Conservation (phyloP, 768 basidiomycete genomes). For the Panaeolus cyanescens region DNA sequence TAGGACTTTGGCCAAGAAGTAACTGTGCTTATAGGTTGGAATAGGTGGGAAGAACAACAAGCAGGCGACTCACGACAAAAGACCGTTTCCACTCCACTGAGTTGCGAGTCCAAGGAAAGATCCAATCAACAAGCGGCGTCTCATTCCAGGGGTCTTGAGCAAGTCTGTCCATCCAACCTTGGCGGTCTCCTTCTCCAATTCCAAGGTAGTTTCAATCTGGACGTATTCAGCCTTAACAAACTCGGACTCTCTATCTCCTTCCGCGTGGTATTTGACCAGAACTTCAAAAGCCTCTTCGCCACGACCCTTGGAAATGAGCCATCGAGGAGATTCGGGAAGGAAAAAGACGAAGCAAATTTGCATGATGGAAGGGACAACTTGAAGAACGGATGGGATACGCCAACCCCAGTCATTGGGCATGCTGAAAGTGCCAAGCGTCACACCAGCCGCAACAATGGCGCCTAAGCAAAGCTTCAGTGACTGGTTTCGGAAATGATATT, state of each 20-base stretch:
- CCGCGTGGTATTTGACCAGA: constrained; percentile 61
- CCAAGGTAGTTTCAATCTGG: constrained; percentile 57
- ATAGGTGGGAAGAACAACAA: neutral
- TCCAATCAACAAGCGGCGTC: constrained; percentile 49
- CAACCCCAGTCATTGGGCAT: constrained; percentile 64
- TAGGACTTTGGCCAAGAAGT: constrained; percentile 56
- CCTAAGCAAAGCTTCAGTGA: constrained; percentile 29
- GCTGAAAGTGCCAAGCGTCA: constrained; percentile 65
- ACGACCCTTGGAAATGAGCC: constrained; percentile 61
- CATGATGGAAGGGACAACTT: constrained; percentile 51
- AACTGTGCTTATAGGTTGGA: constrained; percentile 28
- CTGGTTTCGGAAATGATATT: neutral
- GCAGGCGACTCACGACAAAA: constrained; percentile 44
- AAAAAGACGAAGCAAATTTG: constrained; percentile 59
- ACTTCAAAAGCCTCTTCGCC: constrained; percentile 46
- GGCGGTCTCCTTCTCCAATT: constrained; percentile 48
- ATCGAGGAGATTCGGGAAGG: constrained; percentile 66
- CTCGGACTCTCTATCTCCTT: constrained; percentile 53
- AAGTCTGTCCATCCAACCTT: constrained; percentile 51
- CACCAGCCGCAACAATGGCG: constrained; percentile 57
- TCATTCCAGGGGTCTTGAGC: constrained; percentile 50
- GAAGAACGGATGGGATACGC: constrained; percentile 70
- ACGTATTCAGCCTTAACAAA: constrained; percentile 60
- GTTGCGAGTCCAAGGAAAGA: constrained; percentile 57
- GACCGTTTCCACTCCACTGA: constrained; percentile 66